These are phyloP conservation scores for Penicillium sp. DNA, from an alignment of 2,329 filamentous ascomycete species.

Conservation along the genomic window DNA sequence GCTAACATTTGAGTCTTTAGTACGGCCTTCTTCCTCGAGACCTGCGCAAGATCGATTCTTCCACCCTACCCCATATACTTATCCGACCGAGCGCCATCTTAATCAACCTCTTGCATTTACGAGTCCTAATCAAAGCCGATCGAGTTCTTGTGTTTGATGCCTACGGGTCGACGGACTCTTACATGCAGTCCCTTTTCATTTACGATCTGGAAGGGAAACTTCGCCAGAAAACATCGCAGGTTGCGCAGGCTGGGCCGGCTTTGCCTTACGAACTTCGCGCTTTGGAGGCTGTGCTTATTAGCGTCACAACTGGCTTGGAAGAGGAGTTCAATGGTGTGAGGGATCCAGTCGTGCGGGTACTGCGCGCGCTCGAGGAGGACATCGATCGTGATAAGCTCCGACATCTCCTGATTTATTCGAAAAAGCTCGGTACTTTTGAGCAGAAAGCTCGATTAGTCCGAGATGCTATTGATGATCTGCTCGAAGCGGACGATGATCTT, in stretches of 20 bases:
- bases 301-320: constrained; percentile 87
- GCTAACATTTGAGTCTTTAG: constrained; percentile 71
- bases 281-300: constrained; percentile 90
- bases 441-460: constrained; percentile 93
- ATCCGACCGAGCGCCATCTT: constrained; percentile 90
- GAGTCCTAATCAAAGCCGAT: constrained; percentile 92
- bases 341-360: constrained; percentile 84
- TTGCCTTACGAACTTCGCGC: constrained; percentile 96
- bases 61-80: constrained; percentile 90
- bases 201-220: constrained; percentile 94
- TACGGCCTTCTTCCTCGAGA: constrained; percentile 92
- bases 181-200: constrained; percentile 96
- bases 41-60: constrained; percentile 96
- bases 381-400: constrained; percentile 94
- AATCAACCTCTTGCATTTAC: constrained; percentile 92
- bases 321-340: constrained; percentile 92
- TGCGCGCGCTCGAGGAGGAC: constrained; percentile 91
- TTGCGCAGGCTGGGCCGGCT: constrained; percentile 47
- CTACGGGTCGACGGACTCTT: constrained; percentile 90
- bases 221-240: constrained; percentile 68
- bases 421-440: constrained; percentile 94
- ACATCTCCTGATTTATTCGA: constrained; percentile 87
- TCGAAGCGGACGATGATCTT: constrained; percentile 95
- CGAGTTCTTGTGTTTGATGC: constrained; percentile 94
- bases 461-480: constrained; percentile 89